phyloP scores from a whole-genome alignment of 2,329 filamentous ascomycete genomes.

The Fusarium denticulatum region DNA sequence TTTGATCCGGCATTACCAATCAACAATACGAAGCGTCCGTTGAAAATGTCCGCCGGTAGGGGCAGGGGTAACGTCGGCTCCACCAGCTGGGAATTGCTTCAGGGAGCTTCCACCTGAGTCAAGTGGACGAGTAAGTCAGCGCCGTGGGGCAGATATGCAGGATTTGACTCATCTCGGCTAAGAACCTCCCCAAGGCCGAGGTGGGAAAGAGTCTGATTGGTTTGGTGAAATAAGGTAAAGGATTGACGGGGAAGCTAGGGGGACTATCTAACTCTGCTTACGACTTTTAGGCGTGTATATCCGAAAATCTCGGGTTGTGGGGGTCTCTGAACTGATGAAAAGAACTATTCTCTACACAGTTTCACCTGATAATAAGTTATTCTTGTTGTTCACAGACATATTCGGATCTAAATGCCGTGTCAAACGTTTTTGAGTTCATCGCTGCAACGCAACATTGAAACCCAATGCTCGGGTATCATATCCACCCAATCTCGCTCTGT shows the following conservation, averaged over 20 bases:
- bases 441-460: constrained; percentile 5
- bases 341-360: neutral
- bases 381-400: neutral
- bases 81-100: constrained; percentile 22
- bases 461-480: constrained; percentile 18
- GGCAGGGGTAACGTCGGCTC: neutral
- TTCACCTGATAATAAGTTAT: neutral
- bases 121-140: constrained; percentile 10
- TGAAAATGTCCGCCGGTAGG: constrained; percentile 3
- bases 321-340: neutral
- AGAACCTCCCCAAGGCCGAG: neutral
- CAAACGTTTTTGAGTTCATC: neutral
- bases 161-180: constrained; percentile 27
- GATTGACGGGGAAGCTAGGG: neutral
- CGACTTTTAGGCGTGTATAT: neutral
- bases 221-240: constrained; percentile 4
- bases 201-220: neutral
- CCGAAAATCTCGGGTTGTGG: neutral
- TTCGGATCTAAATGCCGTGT: neutral
- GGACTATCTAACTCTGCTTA: neutral
- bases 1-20: constrained; percentile 20
- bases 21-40: constrained; percentile 6
- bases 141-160: neutral
- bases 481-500: constrained; percentile 25
- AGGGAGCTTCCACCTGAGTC: neutral